These are phyloP conservation scores for Oropetium thomaeum DNA, from an alignment of 176 grass and related monocot genomes.

Conservation along the genomic window DNA sequence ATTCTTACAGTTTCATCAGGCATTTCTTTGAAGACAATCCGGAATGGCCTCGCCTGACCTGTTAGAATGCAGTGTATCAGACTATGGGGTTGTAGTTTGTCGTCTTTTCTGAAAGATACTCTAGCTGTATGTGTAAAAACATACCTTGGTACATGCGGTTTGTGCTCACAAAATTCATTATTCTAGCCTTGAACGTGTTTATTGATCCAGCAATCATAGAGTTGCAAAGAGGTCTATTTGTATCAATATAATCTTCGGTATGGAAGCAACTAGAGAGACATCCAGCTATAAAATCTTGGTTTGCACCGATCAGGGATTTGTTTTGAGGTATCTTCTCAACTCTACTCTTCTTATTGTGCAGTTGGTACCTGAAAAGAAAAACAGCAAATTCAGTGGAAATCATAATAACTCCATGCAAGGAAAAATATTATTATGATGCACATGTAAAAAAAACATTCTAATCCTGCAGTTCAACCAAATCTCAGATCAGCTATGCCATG, in stretches of 20 bases:
- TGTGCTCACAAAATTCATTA: constrained; percentile 49
- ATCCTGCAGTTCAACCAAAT: neutral
- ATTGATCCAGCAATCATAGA: constrained; percentile 70
- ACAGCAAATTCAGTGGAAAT: constrained; percentile 26
- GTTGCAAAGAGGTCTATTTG: constrained; percentile 59
- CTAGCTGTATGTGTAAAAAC: constrained; percentile 15
- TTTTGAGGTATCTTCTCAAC: constrained; percentile 57
- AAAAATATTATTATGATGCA: constrained; percentile 25
- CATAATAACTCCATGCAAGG: constrained; percentile 9
- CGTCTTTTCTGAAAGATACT: neutral
- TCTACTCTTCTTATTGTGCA: constrained; percentile 78
- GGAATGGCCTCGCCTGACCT: constrained; percentile 53
- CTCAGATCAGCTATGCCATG: neutral
- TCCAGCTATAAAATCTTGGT: constrained; percentile 26
- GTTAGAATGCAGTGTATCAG: constrained; percentile 21
- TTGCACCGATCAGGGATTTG: constrained; percentile 45
- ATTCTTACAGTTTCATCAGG: constrained; percentile 85
- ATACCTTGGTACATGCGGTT: constrained; percentile 70
- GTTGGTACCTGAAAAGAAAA: constrained; percentile 57
- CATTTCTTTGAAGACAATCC: constrained; percentile 64
- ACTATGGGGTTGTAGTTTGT: neutral
- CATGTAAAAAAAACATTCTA: constrained; percentile 3
- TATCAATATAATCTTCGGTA: constrained; percentile 65
- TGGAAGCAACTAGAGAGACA: constrained; percentile 51
- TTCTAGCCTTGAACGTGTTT: constrained; percentile 75